Base-by-base conservation (phyloP, 805 yeast genomes). In the Brettanomyces anomalus region DNA sequence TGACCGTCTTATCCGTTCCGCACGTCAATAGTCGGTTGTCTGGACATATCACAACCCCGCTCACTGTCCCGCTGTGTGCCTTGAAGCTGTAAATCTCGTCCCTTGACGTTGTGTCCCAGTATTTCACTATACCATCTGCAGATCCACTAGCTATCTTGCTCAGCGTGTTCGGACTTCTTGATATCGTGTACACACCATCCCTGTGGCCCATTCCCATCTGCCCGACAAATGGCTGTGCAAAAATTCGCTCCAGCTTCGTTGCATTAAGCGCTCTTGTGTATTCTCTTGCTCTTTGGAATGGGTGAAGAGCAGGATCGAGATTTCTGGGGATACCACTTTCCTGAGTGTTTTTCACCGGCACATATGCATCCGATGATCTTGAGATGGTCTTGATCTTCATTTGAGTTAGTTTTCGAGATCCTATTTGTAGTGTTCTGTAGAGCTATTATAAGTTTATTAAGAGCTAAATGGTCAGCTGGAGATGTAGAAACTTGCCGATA, bases 171-270 rank as follows among this genome's bases (percentile, higher is more conserved):
- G 78, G 78, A 62, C 89, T 84, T 61, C 82, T 84, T 5, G 96
- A 95, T 38, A 93, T 74, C 15, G 81, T 68, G 62, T 93, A 90
- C 13, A 93, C 87, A 45, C 97, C 97, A 59, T 93, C 98, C 44
- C 90, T 69, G 58, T 94, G 98, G 7, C 98, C 98, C 47, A 77
- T 74, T 3, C 99, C 99, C 32, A 93, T 65, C 58, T 93, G 97
- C 1, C 95, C 96, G 17, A 94, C 72, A 62, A 93, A 93, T 3
- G 99, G 99, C 57, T 89, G 89, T 0, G 99, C 97, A 73, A 93
- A 93, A 85, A 93, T 82, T 51, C 97, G 74, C 58, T 90, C 97
- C 66, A 93, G 62, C 60, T 93, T 93, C 14, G 97, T 89, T 21
- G 98, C 97, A 44, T 86, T 90, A 42, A 93, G 65, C 0, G 97